Base-by-base conservation (phyloP, 2,329 filamentous ascomycete genomes). In the Allantophomopsis lycopodina region DNA sequence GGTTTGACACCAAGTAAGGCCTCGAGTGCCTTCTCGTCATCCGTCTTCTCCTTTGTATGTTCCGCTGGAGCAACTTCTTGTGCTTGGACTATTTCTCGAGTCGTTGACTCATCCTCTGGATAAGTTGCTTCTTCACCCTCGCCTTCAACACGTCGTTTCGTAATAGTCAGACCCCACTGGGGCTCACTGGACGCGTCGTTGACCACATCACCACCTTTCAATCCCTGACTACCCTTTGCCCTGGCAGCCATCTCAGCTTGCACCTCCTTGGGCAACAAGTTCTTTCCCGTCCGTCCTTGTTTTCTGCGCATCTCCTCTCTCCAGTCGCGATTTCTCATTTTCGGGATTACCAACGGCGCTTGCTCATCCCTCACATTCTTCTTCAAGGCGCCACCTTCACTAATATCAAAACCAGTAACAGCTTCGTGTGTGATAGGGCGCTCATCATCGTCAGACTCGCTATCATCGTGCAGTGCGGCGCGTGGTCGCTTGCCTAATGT, bases 1-100 rank as follows among this genome's bases (percentile, higher is more conserved):
- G 61, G 53, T 48, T 67, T 55, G 14, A 73, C 69, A 2, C 73
- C 72, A 7, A 84, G 62, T 7, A 88, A 66, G 5, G 81, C 78
- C 43, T 78, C 71, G 43, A 87, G 60, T 7, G 82, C 83, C 49
- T 63, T 55, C 42, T 82, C 72, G 42, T 83, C 76, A 39, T 73
- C 69, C 6, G 69, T 69, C 36, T 68, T 61, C 43, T 57, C 51
- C 44, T 58, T 60, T 36, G 52, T 44, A 13, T 48, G 42, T n/a
- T 46, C 39, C 14, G 48, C 38, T 35, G 45, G 38, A 30, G 32
- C 40, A 14, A 50, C 54, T n/a, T 58, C 51, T 21, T 49, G 46
- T 13, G 54, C 47, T 13, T 42, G 48, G 18, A 50, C 51, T 23
- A 42, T 32, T 17, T 37, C 23, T 5, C 34, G 31, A 20, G 31